These are phyloP conservation scores for Nigrograna mackinnonii DNA, from an alignment of 2,329 filamentous ascomycete species.

Conservation along the genomic window DNA sequence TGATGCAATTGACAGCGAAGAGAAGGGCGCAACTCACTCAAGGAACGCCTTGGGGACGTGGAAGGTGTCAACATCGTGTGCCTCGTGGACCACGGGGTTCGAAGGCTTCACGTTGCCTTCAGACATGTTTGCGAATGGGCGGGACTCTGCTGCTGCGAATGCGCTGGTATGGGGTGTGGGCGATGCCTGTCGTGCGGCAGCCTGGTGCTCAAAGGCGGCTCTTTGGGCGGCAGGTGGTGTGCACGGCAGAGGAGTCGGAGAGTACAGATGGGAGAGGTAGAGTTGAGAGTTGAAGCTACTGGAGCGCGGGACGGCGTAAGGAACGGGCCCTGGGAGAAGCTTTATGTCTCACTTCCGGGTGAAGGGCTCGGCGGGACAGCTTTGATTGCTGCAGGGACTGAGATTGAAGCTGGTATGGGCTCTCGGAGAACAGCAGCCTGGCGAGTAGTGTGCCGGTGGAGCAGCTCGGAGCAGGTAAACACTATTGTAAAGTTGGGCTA, in stretches of 20 bases:
- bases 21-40: conserved; percentile 44
- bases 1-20: conserved; percentile 21
- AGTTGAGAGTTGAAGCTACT: conserved; percentile 1
- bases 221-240: conserved; percentile 9
- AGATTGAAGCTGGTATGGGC: conserved; percentile 22
- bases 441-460: conserved; percentile 20
- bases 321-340: conserved; percentile 6
- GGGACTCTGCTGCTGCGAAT: conserved; percentile 2
- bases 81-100: conserved; percentile 67
- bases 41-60: conserved; percentile 58
- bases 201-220: no score
- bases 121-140: conserved; percentile 43
- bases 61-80: conserved; percentile 75
- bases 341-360: conserved; percentile 38
- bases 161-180: no score
- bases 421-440: conserved; percentile 29
- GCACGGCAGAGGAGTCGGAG: conserved; percentile 7
- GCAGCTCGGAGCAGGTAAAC: conserved; percentile 13
- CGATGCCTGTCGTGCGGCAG: no score
- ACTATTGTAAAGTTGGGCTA: no score
- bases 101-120: conserved; percentile 47
- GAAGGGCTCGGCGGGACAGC: conserved; percentile 36
- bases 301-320: neutral
- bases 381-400: conserved; percentile 30
- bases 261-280: conserved; percentile 5